Base-by-base conservation (phyloP, 164 flowering plant genomes). In the Saururus chinensis region DNA sequence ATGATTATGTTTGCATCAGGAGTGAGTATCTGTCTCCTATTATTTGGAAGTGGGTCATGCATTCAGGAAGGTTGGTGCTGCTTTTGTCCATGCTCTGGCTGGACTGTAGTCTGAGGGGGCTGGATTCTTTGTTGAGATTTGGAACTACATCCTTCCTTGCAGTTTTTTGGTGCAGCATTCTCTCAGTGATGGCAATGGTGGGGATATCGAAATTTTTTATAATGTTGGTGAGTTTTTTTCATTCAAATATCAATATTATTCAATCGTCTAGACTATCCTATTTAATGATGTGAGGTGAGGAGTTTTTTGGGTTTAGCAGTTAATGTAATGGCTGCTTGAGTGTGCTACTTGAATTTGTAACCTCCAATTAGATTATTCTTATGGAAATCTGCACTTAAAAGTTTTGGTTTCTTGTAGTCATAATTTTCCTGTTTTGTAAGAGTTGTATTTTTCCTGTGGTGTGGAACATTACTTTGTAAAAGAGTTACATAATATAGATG, bases 81-180 rank as follows among this genome's bases (percentile, higher is more conserved):
- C 80, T 88, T 61, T 53, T 93, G 57, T 75, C 81, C 26, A 71
- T 86, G 82, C 71, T 90, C 60, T 90, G 97, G 96, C 68, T 93
- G 80, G 87, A 87, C 72, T 90, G 92, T 66, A 58, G 84, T 68
- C 64, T 90, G 56, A 78, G 96, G 71, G 99, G 99, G 57, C 74
- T 88, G 40, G 82, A 84, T 60, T 90, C 96, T 49, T 79, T 88
- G 70, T 41, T 85, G 23, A 89, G 85, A 51, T 71, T 90, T 84
- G 96, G 99, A 51, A 86, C 97, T 13, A 76, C 99, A 61, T 87
- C 96, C 52, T 80, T 90, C 70, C 84, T 93, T 68, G 67, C 87
- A 17, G 80, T 90, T 53, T 30, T 90, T 56, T 93, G 99, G 99
- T 88, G 83, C 79, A 77, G 86, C 70, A 68, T 82, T 64, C 66